Base-by-base conservation (phyloP, 345 rosid genomes). In the Ceriops decandra region DNA sequence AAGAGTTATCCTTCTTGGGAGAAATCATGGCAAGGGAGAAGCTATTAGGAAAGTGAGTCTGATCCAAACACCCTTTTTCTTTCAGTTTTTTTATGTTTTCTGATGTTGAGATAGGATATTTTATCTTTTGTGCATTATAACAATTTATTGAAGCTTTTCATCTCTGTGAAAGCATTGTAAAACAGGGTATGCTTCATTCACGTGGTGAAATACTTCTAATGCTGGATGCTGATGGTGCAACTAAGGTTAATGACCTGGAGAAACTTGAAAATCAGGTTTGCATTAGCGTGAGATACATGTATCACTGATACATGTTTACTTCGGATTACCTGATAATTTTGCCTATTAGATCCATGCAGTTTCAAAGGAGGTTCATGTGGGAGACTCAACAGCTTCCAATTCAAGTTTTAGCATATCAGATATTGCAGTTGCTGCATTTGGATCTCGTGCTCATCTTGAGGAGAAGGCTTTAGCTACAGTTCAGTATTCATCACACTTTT, bases 151-250 rank as follows among this genome's bases (percentile, higher is more conserved):
- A 82, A 83, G 95, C 84, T 84, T 63, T 80, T 88, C 82, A 81
- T 84, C 64, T 79, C 31, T 83, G 77, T 68, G 97, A 84, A 91
- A 88, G 93, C 97, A 82, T 81, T 87, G 85, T 79, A 78, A 80
- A 89, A 86, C 90, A 95, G 99, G 99, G 99, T 75, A 95, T 95
- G 98, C 89, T 95, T 81, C 97, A 95, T 88, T 85, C 96, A 24
- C 98, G 97, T 75, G 99, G 99, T 71, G 93, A 92, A 77, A 72
- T 95, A 66, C 96, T 95, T 78, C 80, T 95, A 63, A 95, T 95
- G 99, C 82, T 95, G 77, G 99, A 95, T 85, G 99, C 99, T 63
- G 99, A 95, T 83, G 99, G 99, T 17, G 99, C 99, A n/a, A 95
- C 99, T 67, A 86, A 92, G 87, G 85, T 92, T 67, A 80, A 81